A percentile compares a stretch with the other conserved stretches of the same genome.
Evolutionary conservation across 352 stramenopile genomes (phyloP).

Genomic region (Pythium folliculosum): DNA sequence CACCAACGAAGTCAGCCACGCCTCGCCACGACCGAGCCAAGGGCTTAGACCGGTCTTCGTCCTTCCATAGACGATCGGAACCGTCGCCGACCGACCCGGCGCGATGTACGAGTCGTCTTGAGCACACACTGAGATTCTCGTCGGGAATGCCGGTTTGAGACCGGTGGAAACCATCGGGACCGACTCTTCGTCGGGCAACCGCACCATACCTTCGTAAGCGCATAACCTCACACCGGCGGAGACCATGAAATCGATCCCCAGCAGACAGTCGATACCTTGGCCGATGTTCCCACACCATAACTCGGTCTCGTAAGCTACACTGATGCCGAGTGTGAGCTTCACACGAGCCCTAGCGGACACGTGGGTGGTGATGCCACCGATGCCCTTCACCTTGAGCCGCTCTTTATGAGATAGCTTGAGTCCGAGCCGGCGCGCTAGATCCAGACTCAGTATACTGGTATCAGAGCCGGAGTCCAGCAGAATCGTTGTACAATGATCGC

Average conservation of each 20-base stretch:
- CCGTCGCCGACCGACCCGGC: too few species aligned
- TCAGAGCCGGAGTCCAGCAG: constrained; percentile 9
- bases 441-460: constrained; percentile 11
- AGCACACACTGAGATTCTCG: not conserved
- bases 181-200: constrained; percentile 17
- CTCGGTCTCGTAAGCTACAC: constrained; percentile 21
- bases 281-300: constrained; percentile 34
- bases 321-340: constrained; percentile 31
- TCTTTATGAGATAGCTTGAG: not conserved
- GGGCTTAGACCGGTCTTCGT: too few species aligned
- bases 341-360: constrained; percentile 11
- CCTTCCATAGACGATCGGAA: too few species aligned
- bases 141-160: constrained; percentile 3
- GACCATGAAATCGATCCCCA: constrained; percentile 37
- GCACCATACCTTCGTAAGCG: constrained; percentile 7
- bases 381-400: constrained; percentile 4
- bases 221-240: constrained; percentile 23
- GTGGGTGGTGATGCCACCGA: constrained; percentile 24
- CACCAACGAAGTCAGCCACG: too few species aligned
- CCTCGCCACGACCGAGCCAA: too few species aligned
- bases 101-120: constrained; percentile 2
- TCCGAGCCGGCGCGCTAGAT: constrained; percentile 6
- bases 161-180: constrained; percentile 5
- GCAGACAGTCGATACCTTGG: constrained; percentile 30
- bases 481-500: constrained; percentile 1